Evolutionary conservation across 176 grass and related monocot species (phyloP), one percentile per base, ranked within the genome.

Genomic region (Typha latifolia): DNA sequence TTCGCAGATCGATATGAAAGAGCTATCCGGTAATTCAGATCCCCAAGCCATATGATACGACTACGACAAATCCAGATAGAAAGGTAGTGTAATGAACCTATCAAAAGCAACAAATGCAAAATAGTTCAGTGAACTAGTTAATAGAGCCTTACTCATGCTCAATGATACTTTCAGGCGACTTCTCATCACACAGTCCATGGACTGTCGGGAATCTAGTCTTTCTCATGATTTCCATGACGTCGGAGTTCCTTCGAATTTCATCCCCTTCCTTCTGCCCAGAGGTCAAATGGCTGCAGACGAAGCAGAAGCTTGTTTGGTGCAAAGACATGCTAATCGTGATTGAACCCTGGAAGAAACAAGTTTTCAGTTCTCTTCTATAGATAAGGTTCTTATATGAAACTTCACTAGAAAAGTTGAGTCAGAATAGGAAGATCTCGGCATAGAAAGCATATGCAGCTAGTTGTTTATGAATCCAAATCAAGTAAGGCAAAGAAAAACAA

Each of bases 231-330:
- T 97, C 93, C 53, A 97, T 61, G 14, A 97, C 93, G 71, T 97
- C 93, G 0, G 89, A 86, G 64, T 97, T 97, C 43, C 93, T 76
- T 22, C 93, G 76, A 31, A 84, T 53, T 69, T 97, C 93, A 63
- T 97, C 93, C 51, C 93, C 93, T 48, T 97, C 93, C 77, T 97
- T 97, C 83, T 97, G 88, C 19, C 93, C 93, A 1, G 93, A 97
- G 0, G 93, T 97, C 85, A 97, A 90, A 73, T 97, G 93, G 73
- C 93, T 90, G 89, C 93, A 97, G 81, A 97, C 83, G 74, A 97
- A 97, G 93, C 93, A 97, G 88, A 97, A 90, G 85, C 93, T 97
- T 78, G 93, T 97, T 92, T 97, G 93, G 80, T 97, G 93, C 83
- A 97, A 87, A 75, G 85, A 84, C 93, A 97, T 87, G 93, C 93